These are phyloP conservation scores for Geranium rotundifolium DNA, from an alignment of 345 rosid species.

Conservation along the genomic window DNA sequence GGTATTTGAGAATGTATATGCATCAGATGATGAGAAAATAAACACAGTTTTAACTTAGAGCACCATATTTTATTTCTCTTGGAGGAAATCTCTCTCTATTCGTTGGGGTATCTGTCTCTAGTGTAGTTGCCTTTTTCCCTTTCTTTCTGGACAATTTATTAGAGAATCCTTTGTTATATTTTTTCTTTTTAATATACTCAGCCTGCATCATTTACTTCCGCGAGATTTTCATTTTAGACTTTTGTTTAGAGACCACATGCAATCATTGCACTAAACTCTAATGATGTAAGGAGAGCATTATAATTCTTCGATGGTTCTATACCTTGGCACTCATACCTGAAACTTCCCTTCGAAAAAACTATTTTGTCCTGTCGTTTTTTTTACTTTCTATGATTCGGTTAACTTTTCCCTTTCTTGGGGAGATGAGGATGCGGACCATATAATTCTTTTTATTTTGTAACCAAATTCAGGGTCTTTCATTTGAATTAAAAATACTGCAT, in stretches of 20 bases:
- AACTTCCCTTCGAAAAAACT: background rate
- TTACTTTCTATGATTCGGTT: too few relatives aligned
- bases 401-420: too few relatives aligned
- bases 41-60: too few relatives aligned
- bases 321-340: background rate
- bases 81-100: background rate
- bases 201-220: background rate
- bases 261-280: background rate
- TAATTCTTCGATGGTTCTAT: background rate
- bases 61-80: too few relatives aligned
- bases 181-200: background rate
- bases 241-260: background rate
- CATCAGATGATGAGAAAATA: too few relatives aligned
- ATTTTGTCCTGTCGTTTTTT: too few relatives aligned
- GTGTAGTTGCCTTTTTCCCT: background rate
- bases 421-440: background rate
- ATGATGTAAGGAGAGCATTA: background rate
- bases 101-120: background rate
- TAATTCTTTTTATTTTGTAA: too few relatives aligned
- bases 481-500: too few relatives aligned
- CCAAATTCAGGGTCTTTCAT: too few relatives aligned
- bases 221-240: background rate
- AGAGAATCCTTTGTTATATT: background rate
- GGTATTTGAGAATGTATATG: too few relatives aligned
- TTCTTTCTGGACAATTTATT: background rate